These are phyloP conservation scores for Penicillium manginii DNA, from an alignment of 495 filamentous ascomycete genomes.

Conservation along the genomic window DNA sequence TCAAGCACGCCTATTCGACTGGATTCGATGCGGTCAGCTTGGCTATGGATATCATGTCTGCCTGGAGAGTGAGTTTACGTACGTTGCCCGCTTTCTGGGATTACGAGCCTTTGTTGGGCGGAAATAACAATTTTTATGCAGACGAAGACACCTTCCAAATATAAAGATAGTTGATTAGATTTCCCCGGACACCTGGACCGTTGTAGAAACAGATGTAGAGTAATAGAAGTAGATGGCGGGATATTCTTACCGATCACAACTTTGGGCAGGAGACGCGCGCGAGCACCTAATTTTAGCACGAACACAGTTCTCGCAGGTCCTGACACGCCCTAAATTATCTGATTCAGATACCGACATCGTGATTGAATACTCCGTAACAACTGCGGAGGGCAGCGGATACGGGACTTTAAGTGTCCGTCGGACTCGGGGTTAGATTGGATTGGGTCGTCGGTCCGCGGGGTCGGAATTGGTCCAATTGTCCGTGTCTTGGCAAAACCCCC, in stretches of 20 bases:
- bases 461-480: not conserved
- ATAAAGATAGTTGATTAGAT: too few species aligned
- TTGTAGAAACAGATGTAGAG: not conserved
- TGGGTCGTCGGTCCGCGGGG: not conserved
- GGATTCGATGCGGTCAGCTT: conserved; percentile 8
- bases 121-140: conserved; percentile 27
- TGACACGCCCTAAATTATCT: conserved; percentile 9
- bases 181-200: not conserved
- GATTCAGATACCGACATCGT: not conserved
- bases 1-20: conserved; percentile 23
- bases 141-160: conserved; percentile 18
- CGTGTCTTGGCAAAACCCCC: conserved; percentile 13
- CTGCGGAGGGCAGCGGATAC: conserved; percentile 1
- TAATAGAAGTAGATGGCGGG: conserved; percentile 7
- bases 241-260: conserved; percentile 20
- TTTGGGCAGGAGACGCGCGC: conserved; percentile 11
- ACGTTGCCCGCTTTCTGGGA: conserved; percentile 20
- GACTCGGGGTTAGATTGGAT: conserved; percentile 10
- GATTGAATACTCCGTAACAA: too few species aligned
- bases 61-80: conserved; percentile 5
- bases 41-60: not conserved
- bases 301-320: conserved; percentile 24
- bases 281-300: conserved; percentile 24
- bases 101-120: conserved; percentile 19
- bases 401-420: conserved; percentile 15